phyloP scores from a whole-genome alignment of 2,329 filamentous ascomycete species.

The Beauveria rudraprayagi region DNA sequence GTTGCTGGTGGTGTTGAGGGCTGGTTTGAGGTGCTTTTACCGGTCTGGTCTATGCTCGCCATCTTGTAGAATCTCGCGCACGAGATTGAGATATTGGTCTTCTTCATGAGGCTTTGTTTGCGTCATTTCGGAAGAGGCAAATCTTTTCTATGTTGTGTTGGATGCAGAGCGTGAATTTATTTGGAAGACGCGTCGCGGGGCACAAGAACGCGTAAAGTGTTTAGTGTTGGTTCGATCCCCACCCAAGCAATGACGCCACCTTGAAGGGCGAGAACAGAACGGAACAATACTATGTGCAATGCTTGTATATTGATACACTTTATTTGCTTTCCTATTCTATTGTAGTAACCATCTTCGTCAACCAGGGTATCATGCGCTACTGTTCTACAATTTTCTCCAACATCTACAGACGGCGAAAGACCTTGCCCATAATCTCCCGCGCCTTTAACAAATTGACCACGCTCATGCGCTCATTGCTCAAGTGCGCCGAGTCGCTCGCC shows the following conservation, averaged over 20 bases:
- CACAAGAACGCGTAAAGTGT: constrained; percentile 8
- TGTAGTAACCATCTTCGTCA: not conserved
- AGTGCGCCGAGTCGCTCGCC: constrained; percentile 85
- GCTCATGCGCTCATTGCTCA: constrained; percentile 90
- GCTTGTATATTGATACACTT: not conserved
- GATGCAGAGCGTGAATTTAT: not conserved
- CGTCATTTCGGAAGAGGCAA: not conserved
- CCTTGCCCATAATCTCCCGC: constrained; percentile 79
- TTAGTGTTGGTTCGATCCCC: not conserved
- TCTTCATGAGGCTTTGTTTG: constrained; percentile 61
- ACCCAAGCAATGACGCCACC: not conserved
- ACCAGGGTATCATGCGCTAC: constrained; percentile 4
- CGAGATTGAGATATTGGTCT: constrained; percentile 85
- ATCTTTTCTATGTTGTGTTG: not conserved
- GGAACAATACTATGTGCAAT: not conserved
- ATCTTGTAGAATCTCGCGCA: constrained; percentile 70
- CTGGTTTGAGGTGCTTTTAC: constrained; percentile 30
- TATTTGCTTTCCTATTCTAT: not conserved
- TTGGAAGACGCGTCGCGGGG: constrained; percentile 10
- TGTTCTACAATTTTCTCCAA: not conserved
- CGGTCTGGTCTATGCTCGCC: constrained; percentile 88
- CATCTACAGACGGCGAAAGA: constrained; percentile 61
- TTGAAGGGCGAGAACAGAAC: not conserved
- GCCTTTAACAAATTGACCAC: constrained; percentile 85
- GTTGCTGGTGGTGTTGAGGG: not conserved